Evolutionary conservation across 1,284 basidiomycete genomes (phyloP), one percentile per base, ranked within the genome.

Genomic region (Naganishia cerealis): DNA sequence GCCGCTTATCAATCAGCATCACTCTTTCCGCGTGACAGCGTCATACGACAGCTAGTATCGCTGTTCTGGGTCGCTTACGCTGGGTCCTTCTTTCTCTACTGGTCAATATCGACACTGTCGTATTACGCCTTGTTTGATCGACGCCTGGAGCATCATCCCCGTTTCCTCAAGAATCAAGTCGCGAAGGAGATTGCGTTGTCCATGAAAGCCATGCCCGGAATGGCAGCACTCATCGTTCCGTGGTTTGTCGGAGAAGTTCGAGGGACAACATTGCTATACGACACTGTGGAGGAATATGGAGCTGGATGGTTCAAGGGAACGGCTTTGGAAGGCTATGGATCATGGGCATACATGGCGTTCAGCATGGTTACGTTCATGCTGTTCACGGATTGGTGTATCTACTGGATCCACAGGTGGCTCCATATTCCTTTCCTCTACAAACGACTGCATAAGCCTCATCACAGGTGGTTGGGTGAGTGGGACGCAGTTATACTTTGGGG

Each of bases 201-300:
- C 67, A 72, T 97, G 66, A 83, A 84, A 57, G 88, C 92, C 0
- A 95, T 96, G 76, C 92, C 92, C 0, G 80, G 77, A 0, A 92
- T 95, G 84, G 89, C 83, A 29, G 72, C 91, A 29, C 79, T 98
- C 66, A 98, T 92, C 0, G 82, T 98, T 18, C 95, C 95, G 0
- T 96, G 91, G 90, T 98, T 99, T 83, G 82, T 94, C 72, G 89
- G 85, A 6, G 95, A 99, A 80, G 92, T 95, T 1, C 85, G 91
- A 78, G 96, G 96, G 0, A 86, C 91, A 75, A 88, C 89, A 26
- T 85, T 81, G 78, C 76, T 97, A 53, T 99, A 98, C 77, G 85
- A 90, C 69, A 84, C 88, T 65, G 81, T 92, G 29, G 85, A 84
- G 52, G 87, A 91, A 0, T 88, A 89, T 71, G 89, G 87, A 63